Evolutionary conservation across 192 early-diverging fungal genomes (phyloP).

Genomic region (Rhizoclosmatium globosum): DNA sequence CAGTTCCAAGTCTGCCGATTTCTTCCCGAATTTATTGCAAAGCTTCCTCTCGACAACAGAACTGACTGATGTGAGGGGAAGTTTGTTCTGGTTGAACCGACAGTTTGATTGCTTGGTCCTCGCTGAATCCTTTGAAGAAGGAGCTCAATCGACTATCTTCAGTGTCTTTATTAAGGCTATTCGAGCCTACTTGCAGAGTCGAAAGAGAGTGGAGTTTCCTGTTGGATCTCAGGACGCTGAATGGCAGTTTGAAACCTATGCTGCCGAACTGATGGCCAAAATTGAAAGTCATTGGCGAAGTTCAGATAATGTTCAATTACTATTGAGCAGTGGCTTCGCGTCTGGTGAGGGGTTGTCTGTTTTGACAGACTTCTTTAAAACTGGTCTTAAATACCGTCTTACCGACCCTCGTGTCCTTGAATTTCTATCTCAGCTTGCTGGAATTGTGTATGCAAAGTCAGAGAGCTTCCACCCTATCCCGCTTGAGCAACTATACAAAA

Average conservation of each 20-base stretch:
- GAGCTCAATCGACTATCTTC: background rate
- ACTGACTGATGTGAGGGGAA: background rate
- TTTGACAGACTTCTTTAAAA: conserved; percentile 33
- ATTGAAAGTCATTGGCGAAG: background rate
- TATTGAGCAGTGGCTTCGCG: conserved; percentile 11
- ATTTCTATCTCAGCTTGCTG: conserved; percentile 7
- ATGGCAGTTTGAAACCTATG: background rate
- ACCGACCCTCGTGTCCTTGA: conserved; percentile 30
- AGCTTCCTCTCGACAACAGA: background rate
- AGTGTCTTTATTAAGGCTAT: conserved; percentile 10
- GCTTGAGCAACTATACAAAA: conserved; percentile 46
- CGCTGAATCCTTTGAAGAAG: background rate
- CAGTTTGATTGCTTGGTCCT: conserved; percentile 13
- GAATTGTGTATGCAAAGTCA: conserved; percentile 7
- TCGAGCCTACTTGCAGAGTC: background rate
- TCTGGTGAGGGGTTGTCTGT: background rate
- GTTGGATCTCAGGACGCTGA: background rate
- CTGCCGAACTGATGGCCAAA: conserved; percentile 22
- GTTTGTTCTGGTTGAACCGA: conserved; percentile 12
- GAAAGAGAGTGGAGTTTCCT: conserved; percentile 29
- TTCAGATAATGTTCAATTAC: background rate
- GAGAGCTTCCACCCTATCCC: conserved; percentile 33
- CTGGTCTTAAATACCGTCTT: conserved; percentile 40
- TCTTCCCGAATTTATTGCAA: background rate
- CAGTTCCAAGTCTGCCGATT: background rate